Evolutionary conservation across 1,139 yeast species (phyloP).

Genomic region (Taphrina communis): DNA sequence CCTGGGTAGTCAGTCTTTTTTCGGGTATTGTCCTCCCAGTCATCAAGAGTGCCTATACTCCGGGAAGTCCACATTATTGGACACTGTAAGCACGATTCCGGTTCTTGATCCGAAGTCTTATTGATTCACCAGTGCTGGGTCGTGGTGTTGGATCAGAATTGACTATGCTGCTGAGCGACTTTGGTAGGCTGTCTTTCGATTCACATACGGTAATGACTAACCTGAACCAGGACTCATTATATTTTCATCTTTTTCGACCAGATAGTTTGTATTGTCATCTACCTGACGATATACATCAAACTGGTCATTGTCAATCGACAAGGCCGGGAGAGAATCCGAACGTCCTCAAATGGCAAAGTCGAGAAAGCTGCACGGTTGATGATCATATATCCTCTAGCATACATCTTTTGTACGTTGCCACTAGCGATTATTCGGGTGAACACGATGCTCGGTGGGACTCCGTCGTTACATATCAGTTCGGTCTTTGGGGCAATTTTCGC

Average conservation of each 20-base stretch:
- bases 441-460: constrained; percentile 18
- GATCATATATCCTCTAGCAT: constrained; percentile 20
- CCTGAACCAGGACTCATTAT: constrained; percentile 7
- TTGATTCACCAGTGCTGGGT: constrained; percentile 8
- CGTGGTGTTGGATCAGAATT: constrained; percentile 29
- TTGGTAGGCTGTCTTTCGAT: background rate
- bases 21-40: constrained; percentile 15
- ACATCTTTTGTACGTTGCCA: constrained; percentile 25
- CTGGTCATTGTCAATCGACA: constrained; percentile 2
- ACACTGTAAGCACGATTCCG: constrained; percentile 5
- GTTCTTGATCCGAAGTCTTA: background rate
- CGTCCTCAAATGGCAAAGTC: constrained; percentile 10
- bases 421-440: constrained; percentile 9
- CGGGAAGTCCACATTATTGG: constrained; percentile 6
- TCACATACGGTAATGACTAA: background rate
- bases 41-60: background rate
- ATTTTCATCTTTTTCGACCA: constrained; percentile 23
- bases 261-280: constrained; percentile 13
- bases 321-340: background rate
- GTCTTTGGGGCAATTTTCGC: constrained; percentile 22
- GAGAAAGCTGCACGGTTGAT: constrained; percentile 26
- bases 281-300: constrained; percentile 12
- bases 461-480: background rate
- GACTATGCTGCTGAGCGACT: constrained; percentile 22
- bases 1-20: constrained; percentile 3